phyloP scores from a whole-genome alignment of 1,284 basidiomycete genomes.

The Sphagnurus paluster region DNA sequence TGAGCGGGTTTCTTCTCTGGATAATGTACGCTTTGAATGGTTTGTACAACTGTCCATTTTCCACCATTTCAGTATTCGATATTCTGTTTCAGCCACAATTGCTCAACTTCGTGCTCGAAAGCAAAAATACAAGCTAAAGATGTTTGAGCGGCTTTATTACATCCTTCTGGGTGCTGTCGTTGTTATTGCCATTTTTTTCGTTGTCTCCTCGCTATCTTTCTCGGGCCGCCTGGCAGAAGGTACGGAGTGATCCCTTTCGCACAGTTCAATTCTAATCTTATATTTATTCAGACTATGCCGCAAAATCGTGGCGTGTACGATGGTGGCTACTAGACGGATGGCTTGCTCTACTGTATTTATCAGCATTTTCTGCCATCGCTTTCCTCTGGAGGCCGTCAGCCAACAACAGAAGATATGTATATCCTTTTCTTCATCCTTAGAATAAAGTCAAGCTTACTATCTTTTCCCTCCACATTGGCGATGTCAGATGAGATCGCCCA shows the following conservation, averaged over 20 bases:
- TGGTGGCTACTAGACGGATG: constrained; percentile 99
- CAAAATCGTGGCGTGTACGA: constrained; percentile 89
- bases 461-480: constrained; percentile 57
- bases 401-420: constrained; percentile 85
- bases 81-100: constrained; percentile 69
- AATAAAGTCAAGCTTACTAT: constrained; percentile 29
- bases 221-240: constrained; percentile 89
- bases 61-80: constrained; percentile 1
- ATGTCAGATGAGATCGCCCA: constrained; percentile 87
- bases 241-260: constrained; percentile 27
- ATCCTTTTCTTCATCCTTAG: constrained; percentile 7
- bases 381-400: constrained; percentile 94
- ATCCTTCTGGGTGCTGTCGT: constrained; percentile 87
- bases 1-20: constrained; percentile 95
- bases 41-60: constrained; percentile 31
- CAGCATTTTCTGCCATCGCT: constrained; percentile 80
- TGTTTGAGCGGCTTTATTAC: constrained; percentile 85
- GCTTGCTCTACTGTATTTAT: constrained; percentile 82
- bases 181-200: constrained; percentile 87
- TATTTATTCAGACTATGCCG: constrained; percentile 73
- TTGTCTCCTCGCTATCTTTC: constrained; percentile 90
- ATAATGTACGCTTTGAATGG: constrained; percentile 89
- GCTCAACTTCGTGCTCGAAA: constrained; percentile 81
- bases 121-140: constrained; percentile 83
- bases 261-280: background rate